Percentiles rank a stretch among this genome's conserved stretches.
Conservation (phyloP, 2,329 filamentous ascomycete genomes). For the Fusarium burgessii region DNA sequence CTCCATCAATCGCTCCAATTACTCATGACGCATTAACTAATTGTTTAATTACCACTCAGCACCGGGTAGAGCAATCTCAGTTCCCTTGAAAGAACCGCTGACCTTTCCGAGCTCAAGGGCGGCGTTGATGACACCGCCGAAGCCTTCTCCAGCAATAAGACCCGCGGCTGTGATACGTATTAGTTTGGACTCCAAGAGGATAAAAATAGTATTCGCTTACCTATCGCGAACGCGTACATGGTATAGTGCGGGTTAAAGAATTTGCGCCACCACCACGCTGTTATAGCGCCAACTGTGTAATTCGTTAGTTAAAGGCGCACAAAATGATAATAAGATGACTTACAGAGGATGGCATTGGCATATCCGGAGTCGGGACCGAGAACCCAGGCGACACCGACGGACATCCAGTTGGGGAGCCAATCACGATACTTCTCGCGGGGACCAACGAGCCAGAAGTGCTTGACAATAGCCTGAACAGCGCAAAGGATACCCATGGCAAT, state of each 20-base stretch:
- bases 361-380: conserved; percentile 66
- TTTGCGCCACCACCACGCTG: conserved; percentile 67
- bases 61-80: conserved; percentile 31
- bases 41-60: conserved; percentile 15
- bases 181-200: no score
- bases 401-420: conserved; percentile 74
- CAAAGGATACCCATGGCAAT: conserved; percentile 65
- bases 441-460: conserved; percentile 66
- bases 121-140: conserved; percentile 72
- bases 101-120: conserved; percentile 54
- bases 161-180: conserved; percentile 60
- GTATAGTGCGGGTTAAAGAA: conserved; percentile 46
- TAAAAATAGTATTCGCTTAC: no score
- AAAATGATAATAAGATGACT: background rate
- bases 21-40: conserved; percentile 25
- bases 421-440: conserved; percentile 64
- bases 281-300: conserved; percentile 59
- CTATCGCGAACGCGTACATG: conserved; percentile 66
- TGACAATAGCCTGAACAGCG: conserved; percentile 62
- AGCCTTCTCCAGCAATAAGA: conserved; percentile 72
- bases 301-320: background rate
- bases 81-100: conserved; percentile 44
- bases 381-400: conserved; percentile 69
- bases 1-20: background rate
- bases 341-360: conserved; percentile 64